A percentile compares a stretch with the other conserved stretches of the same genome.
Conservation (phyloP, 345 rosid species). For the Eucalyptus fibrosa region DNA sequence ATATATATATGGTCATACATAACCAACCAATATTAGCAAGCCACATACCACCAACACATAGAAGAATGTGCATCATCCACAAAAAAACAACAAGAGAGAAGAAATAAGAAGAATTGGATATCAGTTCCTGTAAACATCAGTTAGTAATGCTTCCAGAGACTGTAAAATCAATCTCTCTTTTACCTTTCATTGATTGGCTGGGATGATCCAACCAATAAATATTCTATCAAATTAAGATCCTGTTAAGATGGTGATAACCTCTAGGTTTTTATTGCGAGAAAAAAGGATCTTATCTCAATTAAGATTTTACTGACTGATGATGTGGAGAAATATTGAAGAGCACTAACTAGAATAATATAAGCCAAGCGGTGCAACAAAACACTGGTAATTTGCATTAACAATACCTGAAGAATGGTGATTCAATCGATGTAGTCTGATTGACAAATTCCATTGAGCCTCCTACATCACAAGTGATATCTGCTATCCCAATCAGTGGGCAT, state of each 20-base stretch:
- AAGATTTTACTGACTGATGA: not conserved
- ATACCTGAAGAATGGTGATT: conserved; percentile 87
- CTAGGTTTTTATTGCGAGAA: not conserved
- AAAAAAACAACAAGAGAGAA: not conserved
- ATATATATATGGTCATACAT: not conserved
- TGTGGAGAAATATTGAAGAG: not conserved
- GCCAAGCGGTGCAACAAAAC: not conserved
- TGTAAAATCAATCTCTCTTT: not conserved
- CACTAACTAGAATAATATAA: not conserved
- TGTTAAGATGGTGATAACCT: not conserved
- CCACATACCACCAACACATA: not conserved
- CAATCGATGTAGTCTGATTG: conserved; percentile 55
- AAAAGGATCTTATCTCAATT: not conserved
- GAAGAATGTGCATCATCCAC: not conserved
- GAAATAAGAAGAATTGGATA: not conserved
- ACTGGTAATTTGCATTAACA: not conserved
- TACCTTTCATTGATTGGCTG: not conserved
- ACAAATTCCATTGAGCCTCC: conserved; percentile 86
- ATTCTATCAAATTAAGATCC: not conserved
- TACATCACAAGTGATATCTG: conserved; percentile 87
- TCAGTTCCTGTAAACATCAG: not conserved
- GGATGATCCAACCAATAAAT: not conserved
- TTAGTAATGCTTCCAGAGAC: not conserved
- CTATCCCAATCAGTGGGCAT: conserved; percentile 76
- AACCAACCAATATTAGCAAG: not conserved